Conservation (phyloP, 805 yeast genomes). For the Jamesozyma lodderae region DNA sequence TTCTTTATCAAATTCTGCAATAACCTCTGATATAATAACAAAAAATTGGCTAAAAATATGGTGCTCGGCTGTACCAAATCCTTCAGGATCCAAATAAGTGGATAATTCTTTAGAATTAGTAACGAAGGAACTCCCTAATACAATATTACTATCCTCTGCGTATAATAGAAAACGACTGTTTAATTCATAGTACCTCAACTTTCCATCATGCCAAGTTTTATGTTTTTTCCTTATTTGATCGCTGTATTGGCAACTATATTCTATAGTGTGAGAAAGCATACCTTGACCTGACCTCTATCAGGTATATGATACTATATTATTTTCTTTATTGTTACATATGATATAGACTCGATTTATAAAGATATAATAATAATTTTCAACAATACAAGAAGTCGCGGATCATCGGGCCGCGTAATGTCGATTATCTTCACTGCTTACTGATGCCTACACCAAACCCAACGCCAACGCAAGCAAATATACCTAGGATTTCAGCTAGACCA, state of each 20-base stretch:
- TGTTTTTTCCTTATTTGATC: constrained; percentile 27
- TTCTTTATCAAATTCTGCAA: constrained; percentile 15
- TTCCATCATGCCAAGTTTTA: constrained; percentile 31
- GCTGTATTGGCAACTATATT: constrained; percentile 27
- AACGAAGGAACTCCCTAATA: constrained; percentile 19
- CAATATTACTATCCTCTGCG: constrained; percentile 17
- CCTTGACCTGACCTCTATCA: no score
- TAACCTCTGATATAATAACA: constrained; percentile 16
- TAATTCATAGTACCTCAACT: constrained; percentile 15
- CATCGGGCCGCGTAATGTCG: no score
- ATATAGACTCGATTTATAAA: background rate
- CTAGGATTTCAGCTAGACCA: constrained; percentile 22
- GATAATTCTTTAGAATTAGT: constrained; percentile 19
- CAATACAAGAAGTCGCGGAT: no score
- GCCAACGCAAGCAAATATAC: constrained; percentile 35
- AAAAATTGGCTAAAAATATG: constrained; percentile 21
- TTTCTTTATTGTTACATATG: no score
- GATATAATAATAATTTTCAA: no score
- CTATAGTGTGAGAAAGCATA: constrained; percentile 19
- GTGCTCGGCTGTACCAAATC: constrained; percentile 22
- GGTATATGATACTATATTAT: no score
- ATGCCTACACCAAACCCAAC: constrained; percentile 13
- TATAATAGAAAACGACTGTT: constrained; percentile 20
- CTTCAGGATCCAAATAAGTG: constrained; percentile 13
- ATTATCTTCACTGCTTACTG: background rate